Conservation (phyloP, 2,329 filamentous ascomycete genomes). For the Curvularia spicifera region DNA sequence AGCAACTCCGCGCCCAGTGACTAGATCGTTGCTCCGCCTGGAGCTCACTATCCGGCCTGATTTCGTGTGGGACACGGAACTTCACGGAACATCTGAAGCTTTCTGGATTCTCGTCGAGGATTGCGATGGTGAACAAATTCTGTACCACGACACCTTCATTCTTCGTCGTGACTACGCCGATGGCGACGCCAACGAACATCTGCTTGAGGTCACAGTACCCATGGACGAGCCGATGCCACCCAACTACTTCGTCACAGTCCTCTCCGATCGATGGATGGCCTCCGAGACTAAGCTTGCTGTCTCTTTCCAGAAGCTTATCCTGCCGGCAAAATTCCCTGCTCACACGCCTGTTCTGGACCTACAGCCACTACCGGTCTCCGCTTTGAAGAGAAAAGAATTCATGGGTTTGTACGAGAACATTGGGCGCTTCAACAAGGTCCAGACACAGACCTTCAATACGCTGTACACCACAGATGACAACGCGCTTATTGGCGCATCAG, state of each 20-base stretch:
- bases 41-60: constrained; percentile 92
- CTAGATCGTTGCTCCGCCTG: constrained; percentile 87
- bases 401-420: constrained; percentile 81
- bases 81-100: constrained; percentile 87
- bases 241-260: constrained; percentile 95
- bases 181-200: constrained; percentile 86
- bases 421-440: constrained; percentile 93
- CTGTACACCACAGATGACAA: constrained; percentile 91
- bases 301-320: constrained; percentile 91
- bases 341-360: constrained; percentile 92
- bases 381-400: constrained; percentile 85
- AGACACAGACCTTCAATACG: constrained; percentile 96
- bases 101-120: constrained; percentile 99
- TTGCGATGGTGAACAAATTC: constrained; percentile 92
- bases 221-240: constrained; percentile 98
- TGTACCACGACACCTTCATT: constrained; percentile 94
- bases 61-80: constrained; percentile 90
- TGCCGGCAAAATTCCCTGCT: constrained; percentile 93
- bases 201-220: constrained; percentile 94
- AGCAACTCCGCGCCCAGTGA: constrained; percentile 93
- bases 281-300: constrained; percentile 92
- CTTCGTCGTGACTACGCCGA: constrained; percentile 87
- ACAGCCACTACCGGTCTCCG: constrained; percentile 86
- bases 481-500: constrained; percentile 89
- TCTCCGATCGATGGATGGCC: constrained; percentile 98